Conservation (phyloP, 1,284 basidiomycete species). For the Trichosporon sp. region DNA sequence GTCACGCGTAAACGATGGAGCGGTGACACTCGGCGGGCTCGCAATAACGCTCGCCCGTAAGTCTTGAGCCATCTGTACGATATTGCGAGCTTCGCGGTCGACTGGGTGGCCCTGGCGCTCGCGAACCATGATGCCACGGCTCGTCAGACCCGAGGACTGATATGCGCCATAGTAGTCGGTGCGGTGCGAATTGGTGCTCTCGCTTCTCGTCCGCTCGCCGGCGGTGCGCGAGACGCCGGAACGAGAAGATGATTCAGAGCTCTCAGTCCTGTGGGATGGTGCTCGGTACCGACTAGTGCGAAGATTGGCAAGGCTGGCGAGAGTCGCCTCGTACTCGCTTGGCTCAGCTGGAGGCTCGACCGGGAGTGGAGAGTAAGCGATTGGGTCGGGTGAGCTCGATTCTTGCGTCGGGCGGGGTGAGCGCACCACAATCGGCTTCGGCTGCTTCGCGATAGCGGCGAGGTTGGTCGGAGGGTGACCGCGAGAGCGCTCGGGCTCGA, state of each 20-base stretch:
- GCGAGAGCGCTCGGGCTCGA: neutral
- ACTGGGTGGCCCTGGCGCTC: conserved; percentile 5
- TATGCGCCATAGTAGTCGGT: neutral
- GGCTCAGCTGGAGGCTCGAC: neutral
- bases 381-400: neutral
- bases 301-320: neutral
- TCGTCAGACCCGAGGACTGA: conserved; percentile 8
- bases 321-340: neutral
- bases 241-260: neutral
- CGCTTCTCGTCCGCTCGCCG: neutral
- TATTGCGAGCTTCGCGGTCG: neutral
- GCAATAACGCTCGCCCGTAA: neutral
- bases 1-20: neutral
- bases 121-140: conserved; percentile 12
- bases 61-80: neutral
- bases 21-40: conserved; percentile 1
- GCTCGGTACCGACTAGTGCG: neutral
- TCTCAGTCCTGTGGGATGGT: neutral
- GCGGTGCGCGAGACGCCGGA: neutral
- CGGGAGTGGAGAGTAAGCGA: neutral
- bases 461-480: conserved; percentile 16
- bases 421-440: conserved; percentile 9
- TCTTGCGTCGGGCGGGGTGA: neutral
- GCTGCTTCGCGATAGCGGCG: conserved; percentile 6
- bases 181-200: neutral